Conservation (phyloP, 495 filamentous ascomycete species). For the Pyrenula aspistea region DNA sequence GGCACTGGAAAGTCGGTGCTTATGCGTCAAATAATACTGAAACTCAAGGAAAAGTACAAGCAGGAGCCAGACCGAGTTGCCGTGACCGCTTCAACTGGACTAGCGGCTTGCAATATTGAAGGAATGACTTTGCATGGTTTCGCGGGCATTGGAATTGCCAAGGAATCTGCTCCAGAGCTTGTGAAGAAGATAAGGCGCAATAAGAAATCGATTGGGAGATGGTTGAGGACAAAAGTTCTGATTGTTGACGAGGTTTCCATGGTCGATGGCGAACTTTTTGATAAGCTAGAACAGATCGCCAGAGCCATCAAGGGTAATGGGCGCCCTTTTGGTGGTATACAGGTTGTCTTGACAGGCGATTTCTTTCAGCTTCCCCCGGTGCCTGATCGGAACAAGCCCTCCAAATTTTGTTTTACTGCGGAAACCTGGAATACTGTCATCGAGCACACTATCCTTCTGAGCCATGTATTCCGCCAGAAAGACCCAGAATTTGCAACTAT, state of each 20-base stretch:
- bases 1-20: constrained; percentile 97
- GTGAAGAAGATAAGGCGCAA: constrained; percentile 89
- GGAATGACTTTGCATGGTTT: constrained; percentile 95
- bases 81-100: constrained; percentile 88
- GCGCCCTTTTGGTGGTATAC: constrained; percentile 88
- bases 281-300: constrained; percentile 89
- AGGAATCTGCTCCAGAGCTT: constrained; percentile 69
- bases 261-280: constrained; percentile 94
- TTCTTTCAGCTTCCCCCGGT: constrained; percentile 97
- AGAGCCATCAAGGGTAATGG: constrained; percentile 72
- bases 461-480: constrained; percentile 90
- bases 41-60: constrained; percentile 61
- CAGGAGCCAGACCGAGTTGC: constrained; percentile 72
- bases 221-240: constrained; percentile 76
- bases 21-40: constrained; percentile 76
- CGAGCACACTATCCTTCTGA: constrained; percentile 89
- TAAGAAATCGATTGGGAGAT: constrained; percentile 72
- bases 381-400: constrained; percentile 58
- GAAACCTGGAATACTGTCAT: constrained; percentile 84
- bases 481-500: constrained; percentile 88
- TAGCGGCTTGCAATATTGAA: constrained; percentile 93
- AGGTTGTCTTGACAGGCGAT: constrained; percentile 90
- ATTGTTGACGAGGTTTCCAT: constrained; percentile 96
- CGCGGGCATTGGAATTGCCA: constrained; percentile 87
- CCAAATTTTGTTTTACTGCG: constrained; percentile 88